Percentiles rank a stretch among this genome's conserved stretches.
phyloP scores from a whole-genome alignment of 164 flowering plant genomes.

The Piper longum region DNA sequence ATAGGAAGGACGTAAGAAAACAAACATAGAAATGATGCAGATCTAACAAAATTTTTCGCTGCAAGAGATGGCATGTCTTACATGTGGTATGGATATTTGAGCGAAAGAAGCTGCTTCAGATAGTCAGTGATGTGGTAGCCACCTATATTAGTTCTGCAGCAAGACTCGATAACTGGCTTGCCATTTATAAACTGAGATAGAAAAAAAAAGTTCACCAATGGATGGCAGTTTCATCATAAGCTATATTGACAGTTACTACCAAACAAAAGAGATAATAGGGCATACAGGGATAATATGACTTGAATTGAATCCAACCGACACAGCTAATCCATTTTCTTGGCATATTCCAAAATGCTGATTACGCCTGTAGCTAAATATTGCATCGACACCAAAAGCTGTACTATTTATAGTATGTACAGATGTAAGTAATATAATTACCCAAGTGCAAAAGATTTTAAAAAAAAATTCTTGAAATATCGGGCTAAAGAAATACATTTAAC shows the following conservation, averaged over 20 bases:
- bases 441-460: background rate
- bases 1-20: constrained; percentile 4
- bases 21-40: background rate
- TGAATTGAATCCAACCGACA: constrained; percentile 69
- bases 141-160: constrained; percentile 86
- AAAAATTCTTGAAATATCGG: background rate
- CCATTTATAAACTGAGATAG: constrained; percentile 60
- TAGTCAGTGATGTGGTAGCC: constrained; percentile 91
- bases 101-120: constrained; percentile 89
- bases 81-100: constrained; percentile 86
- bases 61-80: constrained; percentile 18
- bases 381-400: constrained; percentile 94
- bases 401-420: background rate
- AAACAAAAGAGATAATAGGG: background rate
- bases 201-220: background rate
- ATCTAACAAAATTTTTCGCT: background rate
- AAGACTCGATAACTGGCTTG: constrained; percentile 71
- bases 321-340: constrained; percentile 69
- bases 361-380: constrained; percentile 90
- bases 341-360: constrained; percentile 76
- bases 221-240: background rate
- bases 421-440: background rate
- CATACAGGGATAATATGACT: constrained; percentile 84
- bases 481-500: background rate
- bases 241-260: no score